Evolutionary conservation across 108 stramenopile genomes (phyloP).

Genomic region (Skeletonema menzelii): DNA sequence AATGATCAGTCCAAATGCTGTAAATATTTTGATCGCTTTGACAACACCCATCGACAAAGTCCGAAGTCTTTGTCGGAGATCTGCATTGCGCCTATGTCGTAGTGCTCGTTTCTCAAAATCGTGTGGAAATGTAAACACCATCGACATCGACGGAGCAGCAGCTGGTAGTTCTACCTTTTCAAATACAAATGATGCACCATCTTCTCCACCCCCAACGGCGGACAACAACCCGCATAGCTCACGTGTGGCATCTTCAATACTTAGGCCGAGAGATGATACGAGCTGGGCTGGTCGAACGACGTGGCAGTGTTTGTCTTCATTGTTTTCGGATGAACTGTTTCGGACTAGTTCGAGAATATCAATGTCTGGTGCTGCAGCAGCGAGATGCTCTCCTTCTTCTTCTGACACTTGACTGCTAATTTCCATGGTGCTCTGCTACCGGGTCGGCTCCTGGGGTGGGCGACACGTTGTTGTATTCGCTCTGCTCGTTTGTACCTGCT

Average conservation of each 20-base stretch:
- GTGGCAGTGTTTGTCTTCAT: neutral
- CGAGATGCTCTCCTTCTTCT: neutral
- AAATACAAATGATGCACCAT: slow-evolving; percentile 78
- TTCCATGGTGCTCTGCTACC: neutral
- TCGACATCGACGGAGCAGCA: slow-evolving; percentile 25
- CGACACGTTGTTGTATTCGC: no score
- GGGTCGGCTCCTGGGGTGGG: no score
- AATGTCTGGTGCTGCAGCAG: neutral
- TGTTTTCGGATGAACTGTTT: neutral
- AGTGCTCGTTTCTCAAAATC: slow-evolving; percentile 68
- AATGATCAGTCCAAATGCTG: slow-evolving; percentile 83
- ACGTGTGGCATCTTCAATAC: slow-evolving; percentile 73
- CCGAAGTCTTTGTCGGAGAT: slow-evolving; percentile 34
- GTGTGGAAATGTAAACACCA: slow-evolving; percentile 83
- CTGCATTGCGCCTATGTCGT: slow-evolving; percentile 35
- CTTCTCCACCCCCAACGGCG: slow-evolving; percentile 66
- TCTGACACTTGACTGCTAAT: neutral
- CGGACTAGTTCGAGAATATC: neutral
- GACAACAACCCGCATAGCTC: slow-evolving; percentile 77
- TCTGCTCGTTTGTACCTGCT: no score
- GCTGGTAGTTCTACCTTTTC: slow-evolving; percentile 39
- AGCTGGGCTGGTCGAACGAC: slow-evolving; percentile 67
- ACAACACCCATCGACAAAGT: slow-evolving; percentile 16
- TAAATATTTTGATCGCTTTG: slow-evolving; percentile 62
- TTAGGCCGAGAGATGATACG: slow-evolving; percentile 69